phyloP scores from a whole-genome alignment of 2,329 filamentous ascomycete genomes.

The Beauveria australis region DNA sequence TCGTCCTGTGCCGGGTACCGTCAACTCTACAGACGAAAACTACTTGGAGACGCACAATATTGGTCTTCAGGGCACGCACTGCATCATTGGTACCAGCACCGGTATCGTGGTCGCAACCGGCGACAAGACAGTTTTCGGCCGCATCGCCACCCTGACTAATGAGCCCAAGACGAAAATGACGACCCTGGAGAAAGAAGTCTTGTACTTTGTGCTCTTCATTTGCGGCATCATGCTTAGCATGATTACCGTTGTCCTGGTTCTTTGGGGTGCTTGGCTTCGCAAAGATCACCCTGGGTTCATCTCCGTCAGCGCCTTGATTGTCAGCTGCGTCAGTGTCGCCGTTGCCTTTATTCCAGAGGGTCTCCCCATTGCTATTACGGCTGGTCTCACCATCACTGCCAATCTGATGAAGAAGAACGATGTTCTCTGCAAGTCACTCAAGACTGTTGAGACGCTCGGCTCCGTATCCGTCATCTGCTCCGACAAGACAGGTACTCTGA shows the following conservation, averaged over 20 bases:
- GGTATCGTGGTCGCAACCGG: conserved; percentile 66
- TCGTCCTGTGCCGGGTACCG: conserved; percentile 51
- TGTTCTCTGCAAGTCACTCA: conserved; percentile 71
- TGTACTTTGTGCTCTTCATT: conserved; percentile 65
- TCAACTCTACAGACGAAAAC: conserved; percentile 62
- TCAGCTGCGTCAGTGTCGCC: conserved; percentile 63
- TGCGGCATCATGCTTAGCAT: conserved; percentile 58
- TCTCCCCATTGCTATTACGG: conserved; percentile 60
- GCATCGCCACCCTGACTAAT: conserved; percentile 64
- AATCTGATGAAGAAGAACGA: conserved; percentile 71
- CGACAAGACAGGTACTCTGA: conserved; percentile 68
- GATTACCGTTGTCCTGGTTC: conserved; percentile 54
- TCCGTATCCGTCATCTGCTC: conserved; percentile 67
- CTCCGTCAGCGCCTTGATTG: conserved; percentile 61
- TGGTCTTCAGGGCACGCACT: conserved; percentile 72
- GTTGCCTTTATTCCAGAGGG: conserved; percentile 73
- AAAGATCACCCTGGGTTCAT: conserved; percentile 62
- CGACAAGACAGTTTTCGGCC: conserved; percentile 66
- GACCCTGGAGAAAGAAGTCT: conserved; percentile 62
- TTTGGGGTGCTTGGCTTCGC: conserved; percentile 66
- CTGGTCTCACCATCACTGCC: conserved; percentile 66
- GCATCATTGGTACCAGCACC: conserved; percentile 57
- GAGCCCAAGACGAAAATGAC: conserved; percentile 60
- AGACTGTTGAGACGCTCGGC: conserved; percentile 69
- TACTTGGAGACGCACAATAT: conserved; percentile 72